Percentiles rank a stretch among this genome's conserved stretches.
phyloP scores from a whole-genome alignment of 2,329 filamentous ascomycete genomes.

The Alternaria rosae region DNA sequence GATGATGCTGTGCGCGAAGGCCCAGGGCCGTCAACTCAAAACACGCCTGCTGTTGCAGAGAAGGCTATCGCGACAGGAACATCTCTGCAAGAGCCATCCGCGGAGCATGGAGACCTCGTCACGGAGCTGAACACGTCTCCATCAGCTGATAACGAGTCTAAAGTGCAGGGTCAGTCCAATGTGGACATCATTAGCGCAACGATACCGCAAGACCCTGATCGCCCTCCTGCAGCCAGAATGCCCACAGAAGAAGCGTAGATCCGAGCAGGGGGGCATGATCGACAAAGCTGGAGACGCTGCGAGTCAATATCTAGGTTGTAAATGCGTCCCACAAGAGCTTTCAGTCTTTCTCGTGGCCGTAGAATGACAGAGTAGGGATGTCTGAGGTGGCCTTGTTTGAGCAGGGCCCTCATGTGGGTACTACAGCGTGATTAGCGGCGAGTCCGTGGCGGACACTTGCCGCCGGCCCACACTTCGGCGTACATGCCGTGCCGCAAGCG shows the following conservation, averaged over 20 bases:
- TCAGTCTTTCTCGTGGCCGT: neutral
- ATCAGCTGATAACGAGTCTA: neutral
- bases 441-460: neutral
- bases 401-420: neutral
- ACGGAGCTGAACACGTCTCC: neutral
- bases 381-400: neutral
- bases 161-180: neutral
- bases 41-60: neutral
- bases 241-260: neutral
- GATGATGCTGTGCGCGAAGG: neutral
- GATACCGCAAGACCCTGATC: slow-evolving; percentile 2
- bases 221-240: neutral
- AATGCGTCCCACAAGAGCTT: neutral
- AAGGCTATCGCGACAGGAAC: neutral
- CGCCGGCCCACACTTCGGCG: neutral
- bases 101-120: neutral
- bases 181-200: neutral
- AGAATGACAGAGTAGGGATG: neutral
- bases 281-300: neutral
- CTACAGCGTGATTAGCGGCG: neutral
- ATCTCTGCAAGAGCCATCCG: neutral
- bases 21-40: neutral
- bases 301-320: neutral
- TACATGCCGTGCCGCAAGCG: neutral
- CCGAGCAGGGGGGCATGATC: neutral